Base-by-base conservation (phyloP, 495 filamentous ascomycete species). In the Penicillium parvum region DNA sequence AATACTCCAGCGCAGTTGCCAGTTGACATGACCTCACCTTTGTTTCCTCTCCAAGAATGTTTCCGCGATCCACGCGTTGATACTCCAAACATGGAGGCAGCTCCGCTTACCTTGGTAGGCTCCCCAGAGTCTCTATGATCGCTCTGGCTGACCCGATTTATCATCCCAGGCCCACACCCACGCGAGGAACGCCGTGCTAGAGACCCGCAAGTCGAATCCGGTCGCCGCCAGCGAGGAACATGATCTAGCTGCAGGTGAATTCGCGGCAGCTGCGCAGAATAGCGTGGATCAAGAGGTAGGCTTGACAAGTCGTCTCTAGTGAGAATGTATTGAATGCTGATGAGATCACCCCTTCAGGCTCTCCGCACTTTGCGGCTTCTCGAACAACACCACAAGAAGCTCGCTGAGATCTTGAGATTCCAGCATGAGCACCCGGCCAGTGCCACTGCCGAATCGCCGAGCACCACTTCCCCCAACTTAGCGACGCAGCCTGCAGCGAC, bases 221-320 rank as follows among this genome's bases (percentile, higher is more conserved):
- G 83, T 83, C 4, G 79, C 84, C 17, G 90, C 91, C 11, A 84
- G 86, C 45, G 83, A 84, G 51, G 85, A 95, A 57, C 90, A 97
- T 69, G 82, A 90, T 44, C 74, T 88, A 26, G 92, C 92, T 15
- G 92, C 92, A 2, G 85, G 82, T 37, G 86, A 96, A 53, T 97
- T 95, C 64, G 81, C 89, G 33, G 84, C 83, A 22, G 90, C 88
- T 19, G 81, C 85, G 10, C 79, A 81, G 49, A 73, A 71, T 19
- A 92, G 86, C 7, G 73, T 72, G 8, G 90, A 94, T 58, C 69
- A 72, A 41, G 92, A 97, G 72, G 81, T 83, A 53, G 28, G 50
- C 45, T 7, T 20, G 17, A 16, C 12, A 21, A 9, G 12, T 27
- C 22, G n/a, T 41, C 20, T 39, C 9, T 22, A 27, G 8, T 19